Base-by-base conservation (phyloP, 768 basidiomycete species). In the Lenzites betulinus region DNA sequence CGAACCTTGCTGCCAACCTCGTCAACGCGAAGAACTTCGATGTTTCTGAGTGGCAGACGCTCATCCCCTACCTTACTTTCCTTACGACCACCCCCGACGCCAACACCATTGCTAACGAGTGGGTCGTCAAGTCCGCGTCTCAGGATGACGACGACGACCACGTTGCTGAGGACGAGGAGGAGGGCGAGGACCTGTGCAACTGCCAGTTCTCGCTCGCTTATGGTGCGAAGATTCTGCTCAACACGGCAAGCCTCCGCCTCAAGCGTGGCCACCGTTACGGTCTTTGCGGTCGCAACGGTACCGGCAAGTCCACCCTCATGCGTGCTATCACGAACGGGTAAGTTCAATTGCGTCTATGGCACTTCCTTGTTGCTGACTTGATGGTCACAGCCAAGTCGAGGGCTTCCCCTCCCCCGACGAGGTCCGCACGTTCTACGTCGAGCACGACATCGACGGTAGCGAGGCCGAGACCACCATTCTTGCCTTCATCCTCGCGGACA, bases 191-290 rank as follows among this genome's bases (percentile, higher is more conserved):
- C 72, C 85, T 99, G 68, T 96, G 95, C 83, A 95, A 97, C 83
- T 96, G 94, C 83, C 93, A 96, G 74, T 98, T 98, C 86, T 97
- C 95, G 55, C 85, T 98, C 54, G 95, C 95, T 53, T 98, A 98
- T 74, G 95, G 95, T 89, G 95, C 95, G 72, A 97, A 97, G 83
- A 97, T 98, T 70, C 77, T 98, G 73, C 87, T 98, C 73, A 97
- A 98, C 81, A 97, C 94, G 42, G 95, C 95, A 60, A 89, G 83
- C 64, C 92, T 98, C 75, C 93, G 95, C 75, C 91, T 98, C 75
- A 97, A 96, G 84, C 94, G 95, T 78, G 95, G 95, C 56, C 93
- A 97, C 80, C 94, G 95, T 74, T 98, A 98, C 76, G 95, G 95
- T 85, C 89, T 98, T 35, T 96, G 94, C 75, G 95, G 95, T 75